Evolutionary conservation across 2,329 filamentous ascomycete species (phyloP), one percentile per base, ranked within the genome.

Genomic region (Lachnellula willkommii): DNA sequence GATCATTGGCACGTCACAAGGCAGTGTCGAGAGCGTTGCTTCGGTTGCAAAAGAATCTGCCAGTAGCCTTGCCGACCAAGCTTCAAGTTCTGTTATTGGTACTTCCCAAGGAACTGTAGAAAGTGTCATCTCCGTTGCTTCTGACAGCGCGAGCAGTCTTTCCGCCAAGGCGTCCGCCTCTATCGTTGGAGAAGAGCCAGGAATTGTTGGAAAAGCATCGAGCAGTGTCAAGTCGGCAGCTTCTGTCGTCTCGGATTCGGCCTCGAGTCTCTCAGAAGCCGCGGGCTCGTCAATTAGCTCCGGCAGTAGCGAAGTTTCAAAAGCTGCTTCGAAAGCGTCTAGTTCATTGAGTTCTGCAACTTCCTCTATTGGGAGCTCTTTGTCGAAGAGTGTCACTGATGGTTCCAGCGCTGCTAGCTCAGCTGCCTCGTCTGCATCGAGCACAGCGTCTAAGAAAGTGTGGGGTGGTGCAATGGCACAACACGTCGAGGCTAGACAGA

Each of bases 401-500:
- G 63, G 55, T 12, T 65, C 63, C 3, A 65, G 56, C 40, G 64
- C 66, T 32, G 28, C 62, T 9, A 65, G 58, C 45, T 67, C 65
- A 4, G 63, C 55, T 2, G 62, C 61, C 22, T 66, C 66, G 2
- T 64, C 62, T 3, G 62, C 58, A 12, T 64, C 62, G 20, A 63
- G 63, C 37, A 59, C 62, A n/a, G 63, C 68, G n/a, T 71, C 75
- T 1, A 74, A 73, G 61, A 81, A 80, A 65, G 77, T 82, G 32
- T 81, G 76, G 65, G 68, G 66, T 37, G 68, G 68, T 64, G 78
- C 66, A 14, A 65, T 67, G 64, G 68, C 68, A 24, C 63, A 66
- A 53, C 60, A 57, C 35, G 76, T 64, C 74, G 80, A 66, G 77
- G 77, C 53, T 76, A 79, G 70, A 77, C 79, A 47, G 71, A 82